Evolutionary conservation across 371 early-diverging fungal species (phyloP).

Genomic region (Entomophthora muscae): DNA sequence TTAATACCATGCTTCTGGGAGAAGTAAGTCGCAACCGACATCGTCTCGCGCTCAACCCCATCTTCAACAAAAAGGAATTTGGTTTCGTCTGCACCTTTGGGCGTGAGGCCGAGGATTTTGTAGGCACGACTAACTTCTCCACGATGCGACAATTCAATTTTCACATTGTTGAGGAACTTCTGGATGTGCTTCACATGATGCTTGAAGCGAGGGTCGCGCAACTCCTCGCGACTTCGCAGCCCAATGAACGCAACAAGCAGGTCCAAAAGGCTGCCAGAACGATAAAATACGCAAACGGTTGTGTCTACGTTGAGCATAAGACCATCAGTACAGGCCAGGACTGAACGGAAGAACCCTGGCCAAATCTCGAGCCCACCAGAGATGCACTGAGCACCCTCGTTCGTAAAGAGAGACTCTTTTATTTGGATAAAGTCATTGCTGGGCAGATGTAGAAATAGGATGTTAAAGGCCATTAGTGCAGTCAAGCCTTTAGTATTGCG

Average conservation of each 20-base stretch:
- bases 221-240: neutral
- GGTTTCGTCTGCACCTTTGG: neutral
- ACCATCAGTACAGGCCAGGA: conserved; percentile 21
- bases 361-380: conserved; percentile 50
- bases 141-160: neutral
- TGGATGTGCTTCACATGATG: neutral
- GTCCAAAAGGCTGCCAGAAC: neutral
- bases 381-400: conserved; percentile 22
- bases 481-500: conserved; percentile 19
- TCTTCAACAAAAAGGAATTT: neutral
- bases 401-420: conserved; percentile 55
- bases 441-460: conserved; percentile 42
- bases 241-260: neutral
- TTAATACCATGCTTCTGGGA: conserved; percentile 33
- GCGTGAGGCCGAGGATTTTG: neutral
- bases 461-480: conserved; percentile 43
- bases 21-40: conserved; percentile 61
- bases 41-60: conserved; percentile 12
- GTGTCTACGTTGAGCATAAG: too few relatives aligned
- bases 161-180: neutral
- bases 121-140: neutral
- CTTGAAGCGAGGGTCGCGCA: neutral
- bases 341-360: conserved; percentile 56
- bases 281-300: neutral
- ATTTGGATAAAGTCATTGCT: conserved; percentile 34